Evolutionary conservation across 768 basidiomycete species (phyloP).

Genomic region (Naganishia kalamii): DNA sequence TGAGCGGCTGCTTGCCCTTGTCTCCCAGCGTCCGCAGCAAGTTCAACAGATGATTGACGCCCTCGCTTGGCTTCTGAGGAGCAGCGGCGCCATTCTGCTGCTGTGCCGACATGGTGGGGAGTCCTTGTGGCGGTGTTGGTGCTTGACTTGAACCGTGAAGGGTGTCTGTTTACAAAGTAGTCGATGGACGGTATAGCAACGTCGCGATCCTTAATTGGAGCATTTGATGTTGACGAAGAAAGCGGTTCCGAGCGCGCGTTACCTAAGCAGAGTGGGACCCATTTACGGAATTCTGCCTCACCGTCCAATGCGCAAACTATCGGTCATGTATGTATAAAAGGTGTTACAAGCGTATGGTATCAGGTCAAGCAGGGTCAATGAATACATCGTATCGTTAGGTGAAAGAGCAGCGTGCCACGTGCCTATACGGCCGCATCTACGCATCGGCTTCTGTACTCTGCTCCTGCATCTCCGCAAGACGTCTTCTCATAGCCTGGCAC

Average conservation of each 20-base stretch:
- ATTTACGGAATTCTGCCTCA: too few relatives aligned
- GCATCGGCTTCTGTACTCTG: conserved; percentile 54
- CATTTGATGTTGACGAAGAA: too few relatives aligned
- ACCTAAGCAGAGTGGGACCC: too few relatives aligned
- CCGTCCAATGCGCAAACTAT: too few relatives aligned
- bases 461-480: conserved; percentile 67
- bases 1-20: background rate
- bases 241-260: too few relatives aligned
- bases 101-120: background rate
- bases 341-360: too few relatives aligned
- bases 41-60: background rate
- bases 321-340: too few relatives aligned
- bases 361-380: too few relatives aligned
- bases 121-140: too few relatives aligned
- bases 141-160: too few relatives aligned
- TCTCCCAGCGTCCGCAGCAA: background rate
- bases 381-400: too few relatives aligned
- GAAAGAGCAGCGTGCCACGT: background rate
- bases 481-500: conserved; percentile 61
- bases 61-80: background rate
- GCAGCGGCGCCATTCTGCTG: background rate
- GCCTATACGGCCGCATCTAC: background rate
- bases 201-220: too few relatives aligned
- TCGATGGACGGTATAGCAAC: background rate
- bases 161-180: conserved; percentile 14